Evolutionary conservation across 2,329 filamentous ascomycete genomes (phyloP).

Genomic region (Colletotrichum neosansevieriae): DNA sequence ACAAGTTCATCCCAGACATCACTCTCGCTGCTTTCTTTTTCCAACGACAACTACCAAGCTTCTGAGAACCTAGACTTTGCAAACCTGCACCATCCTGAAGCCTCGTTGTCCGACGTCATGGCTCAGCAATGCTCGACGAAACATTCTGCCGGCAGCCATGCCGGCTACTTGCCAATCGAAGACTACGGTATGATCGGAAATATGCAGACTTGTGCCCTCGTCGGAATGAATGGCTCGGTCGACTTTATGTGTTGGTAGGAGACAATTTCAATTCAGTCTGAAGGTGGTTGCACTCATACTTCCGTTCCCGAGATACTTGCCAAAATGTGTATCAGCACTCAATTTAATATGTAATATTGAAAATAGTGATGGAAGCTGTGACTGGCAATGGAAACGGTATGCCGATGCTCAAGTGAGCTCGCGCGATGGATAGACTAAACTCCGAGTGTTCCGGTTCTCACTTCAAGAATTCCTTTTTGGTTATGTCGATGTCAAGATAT

Average conservation of each 20-base stretch:
- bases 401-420: no score
- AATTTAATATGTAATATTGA: no score
- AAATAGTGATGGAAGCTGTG: no score
- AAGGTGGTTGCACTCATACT: slow-evolving; percentile 2
- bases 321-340: no score
- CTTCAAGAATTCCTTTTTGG: no score
- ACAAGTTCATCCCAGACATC: not conserved
- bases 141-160: slow-evolving; percentile 48
- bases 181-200: slow-evolving; percentile 86
- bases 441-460: no score
- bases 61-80: not conserved
- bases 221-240: slow-evolving; percentile 79
- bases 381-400: no score
- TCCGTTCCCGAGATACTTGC: no score
- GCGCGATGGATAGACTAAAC: no score
- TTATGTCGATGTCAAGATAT: not conserved
- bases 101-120: slow-evolving; percentile 45
- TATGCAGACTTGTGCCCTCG: slow-evolving; percentile 82
- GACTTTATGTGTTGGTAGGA: slow-evolving; percentile 82
- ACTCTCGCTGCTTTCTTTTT: not conserved
- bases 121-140: slow-evolving; percentile 48
- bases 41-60: slow-evolving; percentile 7
- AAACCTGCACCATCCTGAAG: slow-evolving; percentile 2
- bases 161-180: slow-evolving; percentile 73
- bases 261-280: not conserved